Percentiles rank a stretch among this genome's conserved stretches.
phyloP scores from a whole-genome alignment of 768 basidiomycete genomes.

The Kwoniella sp. region DNA sequence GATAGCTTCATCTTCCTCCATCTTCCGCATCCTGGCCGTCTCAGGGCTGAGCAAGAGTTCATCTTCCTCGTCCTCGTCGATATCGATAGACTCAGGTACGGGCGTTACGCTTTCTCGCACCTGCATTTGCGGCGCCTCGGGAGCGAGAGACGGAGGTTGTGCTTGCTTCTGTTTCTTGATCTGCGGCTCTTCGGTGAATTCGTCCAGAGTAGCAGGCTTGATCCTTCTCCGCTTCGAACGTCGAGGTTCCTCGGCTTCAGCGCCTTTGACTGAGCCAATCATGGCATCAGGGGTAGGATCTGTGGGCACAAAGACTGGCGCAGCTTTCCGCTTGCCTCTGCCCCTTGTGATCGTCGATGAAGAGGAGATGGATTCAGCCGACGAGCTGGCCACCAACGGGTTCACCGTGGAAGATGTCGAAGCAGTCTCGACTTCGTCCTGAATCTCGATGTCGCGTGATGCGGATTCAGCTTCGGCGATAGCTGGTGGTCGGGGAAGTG shows the following conservation, averaged over 20 bases:
- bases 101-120: neutral
- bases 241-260: slow-evolving; percentile 11
- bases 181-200: slow-evolving; percentile 1
- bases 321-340: slow-evolving; percentile 16
- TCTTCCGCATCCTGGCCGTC: slow-evolving; percentile 26
- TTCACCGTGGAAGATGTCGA: neutral
- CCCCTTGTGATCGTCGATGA: neutral
- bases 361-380: slow-evolving; percentile 4
- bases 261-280: neutral
- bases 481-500: neutral
- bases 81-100: neutral
- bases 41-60: slow-evolving; percentile 38
- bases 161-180: neutral
- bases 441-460: neutral
- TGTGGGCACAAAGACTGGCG: neutral
- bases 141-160: neutral
- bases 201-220: neutral
- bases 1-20: slow-evolving; percentile 33
- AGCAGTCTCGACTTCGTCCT: neutral
- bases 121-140: no score
- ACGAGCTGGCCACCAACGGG: neutral
- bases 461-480: neutral
- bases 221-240: slow-evolving; percentile 11
- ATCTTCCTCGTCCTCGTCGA: slow-evolving; percentile 33
- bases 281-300: neutral